phyloP scores from a whole-genome alignment of 176 grass and related monocot genomes.

The sorghum (Sorghum bicolor) region DNA sequence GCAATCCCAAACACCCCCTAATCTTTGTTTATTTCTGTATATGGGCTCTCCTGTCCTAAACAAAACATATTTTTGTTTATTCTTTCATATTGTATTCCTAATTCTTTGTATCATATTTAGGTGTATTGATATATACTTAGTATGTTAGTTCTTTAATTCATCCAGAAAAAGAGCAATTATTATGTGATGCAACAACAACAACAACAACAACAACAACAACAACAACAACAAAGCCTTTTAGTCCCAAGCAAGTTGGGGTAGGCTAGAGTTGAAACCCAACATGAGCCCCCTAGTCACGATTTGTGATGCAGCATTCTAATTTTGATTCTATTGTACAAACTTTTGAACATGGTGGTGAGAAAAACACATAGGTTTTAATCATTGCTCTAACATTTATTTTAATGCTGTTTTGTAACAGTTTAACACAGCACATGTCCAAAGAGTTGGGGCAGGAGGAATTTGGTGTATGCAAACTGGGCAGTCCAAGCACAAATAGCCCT shows the following conservation, averaged over 20 bases:
- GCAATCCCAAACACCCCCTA: no score
- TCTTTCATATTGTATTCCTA: conserved; percentile 1
- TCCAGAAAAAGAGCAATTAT: not conserved
- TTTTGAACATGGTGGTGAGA: not conserved
- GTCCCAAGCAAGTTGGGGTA: no score
- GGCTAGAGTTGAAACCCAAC: no score
- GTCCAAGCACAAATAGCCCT: conserved; percentile 62
- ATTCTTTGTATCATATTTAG: not conserved
- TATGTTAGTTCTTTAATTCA: not conserved
- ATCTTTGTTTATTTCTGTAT: not conserved
- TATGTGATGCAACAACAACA: not conserved
- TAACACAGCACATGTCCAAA: conserved; percentile 52
- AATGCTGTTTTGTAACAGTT: conserved; percentile 44
- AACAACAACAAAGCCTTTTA: no score
- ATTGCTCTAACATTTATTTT: conserved; percentile 11
- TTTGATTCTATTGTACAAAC: not conserved
- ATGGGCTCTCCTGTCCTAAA: not conserved
- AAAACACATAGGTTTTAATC: not conserved
- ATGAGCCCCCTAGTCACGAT: no score
- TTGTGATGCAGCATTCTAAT: not conserved
- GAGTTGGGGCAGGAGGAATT: conserved; percentile 68
- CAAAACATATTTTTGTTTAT: not conserved
- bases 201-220: no score
- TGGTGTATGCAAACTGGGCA: conserved; percentile 47
- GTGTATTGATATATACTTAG: not conserved